Conservation (phyloP, 75 land plant genomes). For the Cunninghamia lanceolata region DNA sequence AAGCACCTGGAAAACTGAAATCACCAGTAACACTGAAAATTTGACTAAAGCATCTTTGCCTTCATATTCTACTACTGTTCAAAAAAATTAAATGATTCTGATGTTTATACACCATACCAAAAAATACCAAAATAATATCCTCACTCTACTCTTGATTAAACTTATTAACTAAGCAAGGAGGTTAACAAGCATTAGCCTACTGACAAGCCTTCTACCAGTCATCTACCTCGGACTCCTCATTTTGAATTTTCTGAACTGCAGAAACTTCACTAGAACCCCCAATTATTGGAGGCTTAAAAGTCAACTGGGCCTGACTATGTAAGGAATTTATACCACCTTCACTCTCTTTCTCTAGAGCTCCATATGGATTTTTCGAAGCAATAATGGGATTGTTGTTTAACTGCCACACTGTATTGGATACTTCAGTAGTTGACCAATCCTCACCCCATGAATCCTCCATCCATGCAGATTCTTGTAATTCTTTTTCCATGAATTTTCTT, state of each 20-base stretch:
- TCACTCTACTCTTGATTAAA: not conserved
- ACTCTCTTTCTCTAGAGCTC: too few species aligned
- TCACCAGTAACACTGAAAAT: too few species aligned
- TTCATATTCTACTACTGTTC: not conserved
- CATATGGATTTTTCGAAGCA: too few species aligned
- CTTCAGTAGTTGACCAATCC: constrained; percentile 24
- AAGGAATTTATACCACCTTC: constrained; percentile 16
- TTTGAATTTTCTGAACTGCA: not conserved
- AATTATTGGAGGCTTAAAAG: not conserved
- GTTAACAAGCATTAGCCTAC: constrained; percentile 9
- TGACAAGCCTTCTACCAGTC: constrained; percentile 73
- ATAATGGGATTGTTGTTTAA: constrained; percentile 43
- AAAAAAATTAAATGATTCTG: not conserved
- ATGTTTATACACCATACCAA: not conserved
- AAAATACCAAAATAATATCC: not conserved
- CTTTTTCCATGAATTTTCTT: constrained; percentile 50
- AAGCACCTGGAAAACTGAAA: too few species aligned
- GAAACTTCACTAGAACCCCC: too few species aligned
- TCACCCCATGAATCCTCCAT: constrained; percentile 68
- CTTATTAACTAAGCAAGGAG: not conserved
- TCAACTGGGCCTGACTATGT: not conserved
- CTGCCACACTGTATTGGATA: constrained; percentile 37
- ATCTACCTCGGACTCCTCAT: constrained; percentile 31
- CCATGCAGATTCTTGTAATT: constrained; percentile 45
- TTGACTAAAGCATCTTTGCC: not conserved